Evolutionary conservation across 208 protist species (phyloP).

Genomic region (Trypanosoma vivax): DNA sequence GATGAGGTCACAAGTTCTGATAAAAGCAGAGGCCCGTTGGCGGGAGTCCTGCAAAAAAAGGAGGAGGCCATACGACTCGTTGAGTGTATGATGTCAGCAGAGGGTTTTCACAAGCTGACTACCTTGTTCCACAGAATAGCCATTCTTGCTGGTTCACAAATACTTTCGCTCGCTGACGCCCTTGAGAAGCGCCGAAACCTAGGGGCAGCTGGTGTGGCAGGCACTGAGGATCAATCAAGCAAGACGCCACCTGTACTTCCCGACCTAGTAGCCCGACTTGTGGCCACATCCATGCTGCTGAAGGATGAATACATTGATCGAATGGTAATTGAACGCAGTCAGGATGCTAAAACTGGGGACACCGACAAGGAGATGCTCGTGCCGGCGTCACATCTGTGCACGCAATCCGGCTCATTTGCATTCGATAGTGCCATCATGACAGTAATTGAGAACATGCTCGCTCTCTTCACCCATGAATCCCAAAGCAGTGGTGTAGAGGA

Average conservation of each 20-base stretch:
- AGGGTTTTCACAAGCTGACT: constrained; percentile 21
- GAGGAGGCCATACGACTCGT: constrained; percentile 18
- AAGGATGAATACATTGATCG: constrained; percentile 88
- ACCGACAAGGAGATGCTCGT: not conserved
- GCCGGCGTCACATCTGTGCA: constrained; percentile 31
- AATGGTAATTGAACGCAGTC: constrained; percentile 57
- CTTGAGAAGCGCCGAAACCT: not conserved
- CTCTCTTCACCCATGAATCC: not conserved
- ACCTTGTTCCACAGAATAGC: constrained; percentile 20
- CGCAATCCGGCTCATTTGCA: constrained; percentile 47
- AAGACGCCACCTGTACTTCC: constrained; percentile 23
- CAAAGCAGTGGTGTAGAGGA: not conserved
- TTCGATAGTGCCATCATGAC: constrained; percentile 76
- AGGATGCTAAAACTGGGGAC: not conserved
- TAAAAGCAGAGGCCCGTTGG: not conserved
- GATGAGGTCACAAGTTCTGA: not conserved
- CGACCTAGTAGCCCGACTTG: constrained; percentile 57
- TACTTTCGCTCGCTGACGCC: constrained; percentile 10
- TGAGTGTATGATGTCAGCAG: constrained; percentile 18
- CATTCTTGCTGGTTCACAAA: constrained; percentile 15
- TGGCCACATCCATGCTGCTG: constrained; percentile 52
- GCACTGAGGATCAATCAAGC: not conserved
- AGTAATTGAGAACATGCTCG: constrained; percentile 59
- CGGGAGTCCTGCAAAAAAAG: not conserved
- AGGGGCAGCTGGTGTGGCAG: not conserved